Evolutionary conservation across 2,329 filamentous ascomycete genomes (phyloP).

Genomic region (Diaporthe capsici): DNA sequence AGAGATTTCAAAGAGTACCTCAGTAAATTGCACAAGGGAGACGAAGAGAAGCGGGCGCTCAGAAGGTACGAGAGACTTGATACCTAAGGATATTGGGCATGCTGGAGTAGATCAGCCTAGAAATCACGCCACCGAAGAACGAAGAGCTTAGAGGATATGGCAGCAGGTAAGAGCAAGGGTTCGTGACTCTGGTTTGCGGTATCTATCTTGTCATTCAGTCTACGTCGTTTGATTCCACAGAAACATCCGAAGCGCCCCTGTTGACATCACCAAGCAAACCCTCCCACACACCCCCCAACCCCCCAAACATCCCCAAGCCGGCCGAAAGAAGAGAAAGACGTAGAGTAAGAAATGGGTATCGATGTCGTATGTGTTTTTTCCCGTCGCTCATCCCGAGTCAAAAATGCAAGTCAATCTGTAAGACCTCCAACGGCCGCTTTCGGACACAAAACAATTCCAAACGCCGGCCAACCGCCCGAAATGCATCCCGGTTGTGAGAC

Average conservation of each 20-base stretch:
- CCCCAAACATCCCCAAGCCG: background rate
- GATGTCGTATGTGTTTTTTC: conserved; percentile 7
- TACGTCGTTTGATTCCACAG: background rate
- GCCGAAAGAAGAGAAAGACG: background rate
- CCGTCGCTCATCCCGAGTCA: background rate
- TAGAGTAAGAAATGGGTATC: conserved; percentile 23
- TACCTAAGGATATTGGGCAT: background rate
- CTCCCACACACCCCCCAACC: too few species aligned
- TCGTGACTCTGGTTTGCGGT: background rate
- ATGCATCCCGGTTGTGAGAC: conserved; percentile 10
- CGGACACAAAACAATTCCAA: conserved; percentile 8
- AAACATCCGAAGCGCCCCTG: too few species aligned
- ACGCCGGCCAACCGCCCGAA: background rate
- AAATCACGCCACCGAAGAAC: background rate
- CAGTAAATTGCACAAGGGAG: conserved; percentile 22
- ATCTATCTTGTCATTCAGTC: background rate
- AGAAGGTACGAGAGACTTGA: conserved; percentile 33
- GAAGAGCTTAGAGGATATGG: background rate
- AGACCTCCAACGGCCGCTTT: background rate
- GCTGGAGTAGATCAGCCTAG: background rate
- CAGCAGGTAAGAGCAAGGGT: background rate
- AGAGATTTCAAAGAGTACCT: conserved; percentile 42
- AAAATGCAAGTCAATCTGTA: conserved; percentile 13
- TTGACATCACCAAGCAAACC: too few species aligned
- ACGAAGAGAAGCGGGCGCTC: conserved; percentile 25